These are phyloP conservation scores for Triticum urartu DNA, from an alignment of 176 grass and related monocot species.

Conservation along the genomic window DNA sequence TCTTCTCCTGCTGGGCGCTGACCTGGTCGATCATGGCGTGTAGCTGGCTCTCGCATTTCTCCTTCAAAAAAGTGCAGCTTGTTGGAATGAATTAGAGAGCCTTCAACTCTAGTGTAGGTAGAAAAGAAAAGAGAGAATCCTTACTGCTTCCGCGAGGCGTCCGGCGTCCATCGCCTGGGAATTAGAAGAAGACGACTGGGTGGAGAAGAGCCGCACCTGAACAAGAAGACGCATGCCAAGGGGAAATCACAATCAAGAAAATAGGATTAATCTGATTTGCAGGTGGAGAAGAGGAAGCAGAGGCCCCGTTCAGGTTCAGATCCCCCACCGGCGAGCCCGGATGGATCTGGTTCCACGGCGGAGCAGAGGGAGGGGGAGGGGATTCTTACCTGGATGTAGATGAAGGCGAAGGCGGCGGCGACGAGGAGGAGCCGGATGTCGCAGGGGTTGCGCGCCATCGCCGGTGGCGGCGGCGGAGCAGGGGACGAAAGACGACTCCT, in stretches of 20 bases:
- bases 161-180: conserved; percentile 50
- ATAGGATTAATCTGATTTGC: neutral
- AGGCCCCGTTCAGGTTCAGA: neutral
- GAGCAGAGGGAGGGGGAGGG: neutral
- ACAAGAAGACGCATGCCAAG: no score
- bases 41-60: conserved; percentile 66
- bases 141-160: conserved; percentile 66
- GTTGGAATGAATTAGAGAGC: no score
- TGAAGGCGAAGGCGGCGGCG: conserved; percentile 61
- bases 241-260: no score
- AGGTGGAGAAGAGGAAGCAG: no score
- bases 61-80: conserved; percentile 33
- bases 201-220: conserved; percentile 77
- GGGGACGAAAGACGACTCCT: neutral
- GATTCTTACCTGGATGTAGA: conserved; percentile 69
- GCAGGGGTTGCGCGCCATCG: conserved; percentile 65
- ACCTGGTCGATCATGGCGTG: conserved; percentile 84
- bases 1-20: conserved; percentile 85
- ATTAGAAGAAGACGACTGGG: conserved; percentile 32
- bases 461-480: neutral
- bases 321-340: neutral
- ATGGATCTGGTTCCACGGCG: neutral
- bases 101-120: no score
- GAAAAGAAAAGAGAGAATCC: neutral
- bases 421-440: conserved; percentile 78